phyloP scores from a whole-genome alignment of 164 flowering plant genomes.

The Cinnamomum micranthum region DNA sequence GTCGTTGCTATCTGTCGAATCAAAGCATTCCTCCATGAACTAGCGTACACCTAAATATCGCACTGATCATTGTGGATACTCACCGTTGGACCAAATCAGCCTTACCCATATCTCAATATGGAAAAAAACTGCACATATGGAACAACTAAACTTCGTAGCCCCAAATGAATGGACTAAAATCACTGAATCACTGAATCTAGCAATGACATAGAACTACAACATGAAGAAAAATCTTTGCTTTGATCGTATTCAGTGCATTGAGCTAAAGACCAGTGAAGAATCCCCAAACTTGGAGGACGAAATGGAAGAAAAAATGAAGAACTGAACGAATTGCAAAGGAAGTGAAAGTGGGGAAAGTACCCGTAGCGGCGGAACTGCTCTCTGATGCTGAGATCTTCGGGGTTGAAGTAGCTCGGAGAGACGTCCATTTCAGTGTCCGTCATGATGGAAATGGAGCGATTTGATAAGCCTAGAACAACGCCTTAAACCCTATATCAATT shows the following conservation, averaged over 20 bases:
- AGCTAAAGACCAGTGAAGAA: background rate
- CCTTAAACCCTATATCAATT: conserved; percentile 8
- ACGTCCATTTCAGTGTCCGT: conserved; percentile 68
- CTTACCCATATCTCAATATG: too few relatives aligned
- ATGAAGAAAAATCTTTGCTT: too few relatives aligned
- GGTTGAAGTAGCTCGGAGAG: conserved; percentile 63
- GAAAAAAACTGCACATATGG: too few relatives aligned
- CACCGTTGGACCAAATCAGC: too few relatives aligned
- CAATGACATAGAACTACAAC: too few relatives aligned
- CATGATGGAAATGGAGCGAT: background rate
- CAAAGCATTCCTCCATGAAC: too few relatives aligned
- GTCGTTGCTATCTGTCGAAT: too few relatives aligned
- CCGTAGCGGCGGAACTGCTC: conserved; percentile 86
- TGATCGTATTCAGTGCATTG: background rate
- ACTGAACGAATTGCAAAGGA: background rate
- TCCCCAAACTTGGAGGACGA: background rate
- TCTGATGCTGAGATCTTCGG: conserved; percentile 57
- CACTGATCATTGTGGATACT: too few relatives aligned
- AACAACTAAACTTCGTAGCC: too few relatives aligned
- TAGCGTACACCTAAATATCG: too few relatives aligned
- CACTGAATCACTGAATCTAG: too few relatives aligned
- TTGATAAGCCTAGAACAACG: background rate
- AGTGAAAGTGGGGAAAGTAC: conserved; percentile 22
- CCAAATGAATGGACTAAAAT: too few relatives aligned
- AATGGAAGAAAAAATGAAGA: background rate